Base-by-base conservation (phyloP, 2,329 filamentous ascomycete species). In the Colletotrichum musicola region DNA sequence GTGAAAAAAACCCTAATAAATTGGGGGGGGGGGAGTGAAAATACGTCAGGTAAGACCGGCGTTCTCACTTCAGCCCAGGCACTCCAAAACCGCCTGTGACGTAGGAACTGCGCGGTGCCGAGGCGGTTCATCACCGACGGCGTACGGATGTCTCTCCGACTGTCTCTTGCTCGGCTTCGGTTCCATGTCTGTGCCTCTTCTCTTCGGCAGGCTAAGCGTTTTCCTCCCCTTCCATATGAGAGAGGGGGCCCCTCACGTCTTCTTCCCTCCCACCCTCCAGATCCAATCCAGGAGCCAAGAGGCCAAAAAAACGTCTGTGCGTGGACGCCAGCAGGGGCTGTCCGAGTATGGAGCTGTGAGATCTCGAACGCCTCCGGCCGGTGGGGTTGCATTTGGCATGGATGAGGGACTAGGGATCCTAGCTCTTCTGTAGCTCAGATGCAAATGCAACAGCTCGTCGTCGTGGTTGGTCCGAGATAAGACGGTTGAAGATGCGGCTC, bases 401-500 rank as follows among this genome's bases (percentile, higher is more conserved):
- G 65, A 35, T 46, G 42, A 50, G 62, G 30, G 3, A 50, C 66
- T 61, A 62, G 66, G 53, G 53, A 49, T 40, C 51, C 63, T 67
- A 42, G 56, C 57, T 61, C 30, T 38, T 22, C 47, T 62, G 58
- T 54, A 69, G 67, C 35, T 57, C 63, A 38, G 27, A 62, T 68
- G 57, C 67, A 69, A 22, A 62, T 55, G 57, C 50, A 60, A 47
- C 50, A 42, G 42, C 63, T 53, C 71, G 61, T 65, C 70, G 51
- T 74, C 60, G 63, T 81, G 77, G 77, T 80, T 82, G 81, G 80
- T 68, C 72, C 71, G 72, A 81, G 82, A 84, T 84, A 84, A 84
- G 82, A 69, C 69, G 66, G 66, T 55, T 44, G 63, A 72, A 69
- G 71, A 73, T 65, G 66, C 68, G 62, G 60, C 65, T n/a, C 30